Percentiles rank a stretch among this genome's conserved stretches.
phyloP scores from a whole-genome alignment of 2,329 filamentous ascomycete species.

The Hysterium pulicare region DNA sequence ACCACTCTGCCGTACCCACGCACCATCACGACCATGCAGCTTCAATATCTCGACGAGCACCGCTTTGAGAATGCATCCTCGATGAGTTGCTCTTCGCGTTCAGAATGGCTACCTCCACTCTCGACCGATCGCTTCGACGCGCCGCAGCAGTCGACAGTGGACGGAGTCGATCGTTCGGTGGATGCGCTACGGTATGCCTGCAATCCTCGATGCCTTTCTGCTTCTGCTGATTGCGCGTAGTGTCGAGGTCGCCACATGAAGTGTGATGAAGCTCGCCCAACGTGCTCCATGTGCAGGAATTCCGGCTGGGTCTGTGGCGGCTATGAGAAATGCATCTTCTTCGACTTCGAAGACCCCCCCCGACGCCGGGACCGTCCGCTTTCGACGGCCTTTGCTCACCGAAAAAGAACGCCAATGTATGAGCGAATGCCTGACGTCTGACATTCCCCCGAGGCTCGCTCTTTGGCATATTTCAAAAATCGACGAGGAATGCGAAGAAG shows the following conservation, averaged over 20 bases:
- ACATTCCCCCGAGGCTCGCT: conserved; percentile 24
- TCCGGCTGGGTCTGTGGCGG: conserved; percentile 38
- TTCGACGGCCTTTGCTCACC: conserved; percentile 45
- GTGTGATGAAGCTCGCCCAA: conserved; percentile 44
- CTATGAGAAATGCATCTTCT: conserved; percentile 41
- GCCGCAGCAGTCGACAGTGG: not conserved
- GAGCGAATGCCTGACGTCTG: conserved; percentile 35
- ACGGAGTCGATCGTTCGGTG: conserved; percentile 11
- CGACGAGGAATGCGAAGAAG: conserved; percentile 25
- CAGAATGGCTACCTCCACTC: too few species aligned
- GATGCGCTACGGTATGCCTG: conserved; percentile 12
- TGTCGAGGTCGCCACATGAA: conserved; percentile 44
- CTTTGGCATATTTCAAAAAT: conserved; percentile 17
- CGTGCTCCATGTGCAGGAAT: conserved; percentile 38
- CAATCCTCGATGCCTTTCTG: not conserved
- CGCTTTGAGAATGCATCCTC: not conserved
- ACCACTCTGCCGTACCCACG: too few species aligned
- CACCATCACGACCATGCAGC: conserved; percentile 20
- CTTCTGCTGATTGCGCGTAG: conserved; percentile 11
- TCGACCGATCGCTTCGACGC: too few species aligned
- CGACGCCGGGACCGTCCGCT: conserved; percentile 19
- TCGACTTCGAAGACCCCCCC: conserved; percentile 22
- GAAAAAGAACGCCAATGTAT: conserved; percentile 33
- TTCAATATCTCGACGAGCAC: conserved; percentile 22
- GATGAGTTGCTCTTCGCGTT: not conserved